These are phyloP conservation scores for Phlebiopsis flavidoalba DNA, from an alignment of 768 basidiomycete genomes.

Conservation along the genomic window DNA sequence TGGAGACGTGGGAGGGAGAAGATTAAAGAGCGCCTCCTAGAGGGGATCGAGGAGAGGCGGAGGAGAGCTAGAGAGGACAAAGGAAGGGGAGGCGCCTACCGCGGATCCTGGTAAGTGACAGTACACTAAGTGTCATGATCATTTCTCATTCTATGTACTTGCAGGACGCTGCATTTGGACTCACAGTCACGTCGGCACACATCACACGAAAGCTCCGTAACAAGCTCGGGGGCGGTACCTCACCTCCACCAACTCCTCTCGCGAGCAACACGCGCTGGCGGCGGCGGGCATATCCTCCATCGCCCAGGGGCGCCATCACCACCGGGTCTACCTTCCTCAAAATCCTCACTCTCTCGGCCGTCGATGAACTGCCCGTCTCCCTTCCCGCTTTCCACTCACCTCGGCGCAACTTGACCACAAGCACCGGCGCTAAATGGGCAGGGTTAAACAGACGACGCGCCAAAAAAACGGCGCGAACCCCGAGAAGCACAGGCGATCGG, in stretches of 20 bases:
- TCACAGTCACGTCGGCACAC: constrained; percentile 71
- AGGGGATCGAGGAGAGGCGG: constrained; percentile 81
- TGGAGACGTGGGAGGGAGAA: constrained; percentile 72
- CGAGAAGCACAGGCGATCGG: constrained; percentile 57
- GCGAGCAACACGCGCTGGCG: constrained; percentile 27
- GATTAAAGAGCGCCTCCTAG: constrained; percentile 71
- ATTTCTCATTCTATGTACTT: background rate
- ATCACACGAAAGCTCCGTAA: constrained; percentile 83
- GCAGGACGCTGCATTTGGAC: constrained; percentile 70
- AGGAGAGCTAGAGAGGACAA: constrained; percentile 79
- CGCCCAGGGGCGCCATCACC: constrained; percentile 54
- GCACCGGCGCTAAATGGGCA: constrained; percentile 15
- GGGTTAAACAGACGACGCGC: constrained; percentile 30
- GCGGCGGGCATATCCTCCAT: constrained; percentile 31
- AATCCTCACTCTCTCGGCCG: constrained; percentile 81
- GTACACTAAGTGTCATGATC: constrained; percentile 1
- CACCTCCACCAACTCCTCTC: constrained; percentile 73
- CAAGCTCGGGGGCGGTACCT: constrained; percentile 56
- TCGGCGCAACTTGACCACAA: constrained; percentile 40
- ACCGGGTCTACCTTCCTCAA: constrained; percentile 66
- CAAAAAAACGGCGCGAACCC: constrained; percentile 35
- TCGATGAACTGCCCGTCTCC: constrained; percentile 86
- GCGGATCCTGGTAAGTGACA: constrained; percentile 49
- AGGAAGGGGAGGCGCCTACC: constrained; percentile 84
- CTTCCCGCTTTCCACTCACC: constrained; percentile 71